Conservation (phyloP, 345 rosid species). For the Gossypium rotundifolium region DNA sequence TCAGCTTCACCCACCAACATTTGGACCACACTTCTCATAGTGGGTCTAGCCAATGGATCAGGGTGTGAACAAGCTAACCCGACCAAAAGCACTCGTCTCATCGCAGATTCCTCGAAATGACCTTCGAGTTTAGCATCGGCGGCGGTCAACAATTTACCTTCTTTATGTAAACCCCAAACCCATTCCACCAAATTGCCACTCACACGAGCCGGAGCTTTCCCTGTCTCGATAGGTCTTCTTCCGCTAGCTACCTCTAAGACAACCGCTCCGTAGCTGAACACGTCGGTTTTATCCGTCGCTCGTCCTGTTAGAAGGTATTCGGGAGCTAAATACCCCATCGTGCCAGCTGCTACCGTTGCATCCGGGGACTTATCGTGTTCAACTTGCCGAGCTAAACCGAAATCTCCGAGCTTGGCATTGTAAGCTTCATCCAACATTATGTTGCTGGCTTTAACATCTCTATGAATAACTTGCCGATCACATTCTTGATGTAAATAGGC, state of each 20-base stretch:
- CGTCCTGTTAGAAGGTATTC: constrained; percentile 86
- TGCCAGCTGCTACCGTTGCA: constrained; percentile 95
- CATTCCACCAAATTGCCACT: constrained; percentile 82
- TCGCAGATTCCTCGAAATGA: constrained; percentile 47
- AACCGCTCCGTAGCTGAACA: constrained; percentile 88
- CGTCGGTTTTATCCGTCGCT: constrained; percentile 87
- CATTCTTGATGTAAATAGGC: constrained; percentile 97
- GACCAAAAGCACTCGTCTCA: constrained; percentile 59
- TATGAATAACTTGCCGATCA: constrained; percentile 90
- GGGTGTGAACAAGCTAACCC: constrained; percentile 96
- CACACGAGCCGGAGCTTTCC: constrained; percentile 21
- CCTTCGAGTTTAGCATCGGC: constrained; percentile 69
- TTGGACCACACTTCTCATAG: constrained; percentile 80
- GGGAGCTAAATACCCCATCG: constrained; percentile 98
- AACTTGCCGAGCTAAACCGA: constrained; percentile 77
- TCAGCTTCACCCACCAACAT: constrained; percentile 87
- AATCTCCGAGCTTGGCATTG: constrained; percentile 86
- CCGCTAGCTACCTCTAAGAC: constrained; percentile 87
- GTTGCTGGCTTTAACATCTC: constrained; percentile 88
- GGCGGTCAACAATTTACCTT: constrained; percentile 56
- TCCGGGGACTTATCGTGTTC: constrained; percentile 93
- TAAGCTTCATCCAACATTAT: constrained; percentile 85
- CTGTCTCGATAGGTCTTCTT: constrained; percentile 72
- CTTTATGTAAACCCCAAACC: constrained; percentile 92
- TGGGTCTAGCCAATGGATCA: constrained; percentile 75